Evolutionary conservation across 257 asterid species (phyloP), one percentile per base, ranked within the genome.

Genomic region (Vinca minor): DNA sequence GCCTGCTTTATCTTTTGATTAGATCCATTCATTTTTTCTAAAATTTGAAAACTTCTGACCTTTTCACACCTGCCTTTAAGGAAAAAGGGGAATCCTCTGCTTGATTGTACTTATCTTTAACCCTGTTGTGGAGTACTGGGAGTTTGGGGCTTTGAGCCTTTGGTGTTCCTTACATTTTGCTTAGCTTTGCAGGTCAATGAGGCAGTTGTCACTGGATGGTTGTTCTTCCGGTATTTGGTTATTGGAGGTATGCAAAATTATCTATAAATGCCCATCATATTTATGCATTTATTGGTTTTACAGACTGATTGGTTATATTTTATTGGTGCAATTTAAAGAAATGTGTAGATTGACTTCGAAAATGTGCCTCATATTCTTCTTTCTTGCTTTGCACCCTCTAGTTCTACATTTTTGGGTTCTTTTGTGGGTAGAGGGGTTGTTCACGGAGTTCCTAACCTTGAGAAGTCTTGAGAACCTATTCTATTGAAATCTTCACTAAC

Each of bases 191-290:
- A 93, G 99, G 91, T 89, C 53, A 89, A 82, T 78, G 99, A 93
- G 77, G 97, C 96, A 61, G 96, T 93, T 59, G 97, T 93, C 76
- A 72, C 84, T 35, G 96, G 96, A 72, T 93, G 99, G 99, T 76
- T 93, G 74, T 93, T 93, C 87, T 93, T 93, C 56, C 97, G 97
- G 31, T 93, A 89, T 76, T 73, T 93, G 66, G 97, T 89, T 74
- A 87, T 93, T 75, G 99, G 99, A 89, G 99, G 99, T 89, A 83
- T 66, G 21, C 56, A 59, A 32, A 50, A n/a, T n/a, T 50, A 41
- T 32, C 58, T 45, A 10, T 21, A 15, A 1, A 23, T 29, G 15
- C n/a, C n/a, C 47, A 28, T 61, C n/a, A 5, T 53, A 38, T 21
- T 56, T 41, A 17, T 65, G 57, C 35, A 52, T 48, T 8, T 11